These are phyloP conservation scores for Thermomyces lanuginosus DNA, from an alignment of 2,329 filamentous ascomycete species.

Conservation along the genomic window DNA sequence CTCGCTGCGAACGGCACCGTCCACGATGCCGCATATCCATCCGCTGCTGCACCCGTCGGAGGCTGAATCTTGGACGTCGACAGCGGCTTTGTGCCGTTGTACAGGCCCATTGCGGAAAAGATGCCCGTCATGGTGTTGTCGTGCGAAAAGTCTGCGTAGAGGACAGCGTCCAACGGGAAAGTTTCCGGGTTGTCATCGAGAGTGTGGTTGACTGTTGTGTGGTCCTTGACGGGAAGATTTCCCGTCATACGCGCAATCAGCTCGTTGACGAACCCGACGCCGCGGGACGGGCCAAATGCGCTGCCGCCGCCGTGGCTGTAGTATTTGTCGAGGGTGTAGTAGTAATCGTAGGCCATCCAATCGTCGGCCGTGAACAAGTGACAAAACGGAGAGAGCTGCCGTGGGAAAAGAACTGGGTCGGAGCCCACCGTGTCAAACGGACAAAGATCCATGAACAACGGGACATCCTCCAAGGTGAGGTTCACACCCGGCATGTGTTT, in stretches of 20 bases:
- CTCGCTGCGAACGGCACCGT: slow-evolving; percentile 66
- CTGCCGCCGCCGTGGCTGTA: slow-evolving; percentile 68
- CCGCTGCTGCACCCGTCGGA: slow-evolving; percentile 36
- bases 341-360: slow-evolving; percentile 69
- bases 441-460: slow-evolving; percentile 76
- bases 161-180: slow-evolving; percentile 51
- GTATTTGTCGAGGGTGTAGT: slow-evolving; percentile 64
- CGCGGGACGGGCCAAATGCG: slow-evolving; percentile 64
- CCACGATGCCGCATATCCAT: slow-evolving; percentile 62
- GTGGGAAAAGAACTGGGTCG: too few species aligned
- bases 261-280: slow-evolving; percentile 77
- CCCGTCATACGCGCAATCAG: slow-evolving; percentile 64
- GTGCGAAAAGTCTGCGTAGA: slow-evolving; percentile 86
- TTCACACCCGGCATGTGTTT: slow-evolving; percentile 50
- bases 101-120: slow-evolving; percentile 62
- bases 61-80: slow-evolving; percentile 34
- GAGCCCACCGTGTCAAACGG: slow-evolving; percentile 60
- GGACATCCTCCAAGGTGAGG: slow-evolving; percentile 44
- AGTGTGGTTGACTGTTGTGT: slow-evolving; percentile 62
- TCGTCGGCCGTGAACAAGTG: slow-evolving; percentile 54
- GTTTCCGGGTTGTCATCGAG: slow-evolving; percentile 50
- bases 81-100: slow-evolving; percentile 46
- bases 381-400: slow-evolving; percentile 64
- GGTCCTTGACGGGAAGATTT: slow-evolving; percentile 46
- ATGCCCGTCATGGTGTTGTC: slow-evolving; percentile 74